Conservation (phyloP, 805 yeast species). For the Komagataella ulmi region DNA sequence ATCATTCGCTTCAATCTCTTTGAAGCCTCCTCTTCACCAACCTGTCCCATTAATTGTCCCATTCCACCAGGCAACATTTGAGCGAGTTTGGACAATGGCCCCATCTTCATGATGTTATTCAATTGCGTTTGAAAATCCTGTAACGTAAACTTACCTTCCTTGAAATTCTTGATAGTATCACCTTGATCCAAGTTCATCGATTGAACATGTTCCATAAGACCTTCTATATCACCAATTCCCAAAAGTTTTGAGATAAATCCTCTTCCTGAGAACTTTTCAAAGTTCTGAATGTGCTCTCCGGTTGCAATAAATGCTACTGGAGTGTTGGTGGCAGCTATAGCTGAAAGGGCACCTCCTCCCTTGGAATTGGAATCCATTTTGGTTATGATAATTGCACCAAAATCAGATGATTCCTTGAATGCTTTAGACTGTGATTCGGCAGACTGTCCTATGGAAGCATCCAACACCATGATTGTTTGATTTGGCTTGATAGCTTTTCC, state of each 20-base stretch:
- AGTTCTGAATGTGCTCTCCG: constrained; percentile 91
- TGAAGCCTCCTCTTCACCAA: constrained; percentile 89
- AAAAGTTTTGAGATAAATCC: constrained; percentile 82
- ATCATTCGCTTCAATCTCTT: constrained; percentile 76
- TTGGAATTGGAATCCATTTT: constrained; percentile 98
- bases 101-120: constrained; percentile 93
- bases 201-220: constrained; percentile 87
- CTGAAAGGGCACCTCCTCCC: constrained; percentile 99
- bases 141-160: constrained; percentile 88
- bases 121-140: constrained; percentile 88
- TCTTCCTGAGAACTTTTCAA: constrained; percentile 83
- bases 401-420: constrained; percentile 82
- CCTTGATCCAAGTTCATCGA: constrained; percentile 79
- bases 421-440: constrained; percentile 93
- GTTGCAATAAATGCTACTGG: constrained; percentile 96
- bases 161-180: constrained; percentile 81
- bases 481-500: constrained; percentile 81
- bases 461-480: constrained; percentile 95
- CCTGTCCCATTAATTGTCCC: constrained; percentile 69
- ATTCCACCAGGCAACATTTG: constrained; percentile 91
- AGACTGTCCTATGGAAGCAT: constrained; percentile 96
- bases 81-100: constrained; percentile 88
- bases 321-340: constrained; percentile 93
- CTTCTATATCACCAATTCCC: constrained; percentile 93
- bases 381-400: constrained; percentile 90